A percentile compares a stretch with the other conserved stretches of the same genome.
phyloP scores from a whole-genome alignment of 495 filamentous ascomycete genomes.

The Astrothelium subdiscretum region DNA sequence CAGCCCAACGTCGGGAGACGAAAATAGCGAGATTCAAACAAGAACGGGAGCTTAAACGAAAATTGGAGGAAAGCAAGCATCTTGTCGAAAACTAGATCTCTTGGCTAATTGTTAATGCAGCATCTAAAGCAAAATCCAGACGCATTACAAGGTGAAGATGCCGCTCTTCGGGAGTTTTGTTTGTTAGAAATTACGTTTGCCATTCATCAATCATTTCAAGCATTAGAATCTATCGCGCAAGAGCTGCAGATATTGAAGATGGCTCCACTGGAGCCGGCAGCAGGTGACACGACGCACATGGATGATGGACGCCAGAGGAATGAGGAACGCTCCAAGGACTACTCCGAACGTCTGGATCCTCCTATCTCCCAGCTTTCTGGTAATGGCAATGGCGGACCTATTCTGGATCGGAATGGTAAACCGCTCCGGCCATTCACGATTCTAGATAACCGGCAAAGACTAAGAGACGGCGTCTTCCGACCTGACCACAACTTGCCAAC shows the following conservation, averaged over 20 bases:
- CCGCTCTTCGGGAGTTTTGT: constrained; percentile 63
- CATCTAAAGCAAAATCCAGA: constrained; percentile 49
- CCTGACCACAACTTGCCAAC: constrained; percentile 89
- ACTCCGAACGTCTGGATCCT: constrained; percentile 66
- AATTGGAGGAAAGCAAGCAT: constrained; percentile 57
- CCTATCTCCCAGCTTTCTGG: constrained; percentile 44
- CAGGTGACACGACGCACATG: not conserved
- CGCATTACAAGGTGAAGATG: constrained; percentile 60
- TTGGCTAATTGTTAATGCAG: constrained; percentile 23
- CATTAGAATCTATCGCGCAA: constrained; percentile 69
- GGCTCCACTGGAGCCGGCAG: constrained; percentile 44
- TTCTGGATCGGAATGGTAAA: constrained; percentile 71
- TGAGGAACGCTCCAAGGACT: constrained; percentile 35
- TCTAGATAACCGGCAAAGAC: constrained; percentile 60
- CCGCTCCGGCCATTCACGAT: constrained; percentile 88
- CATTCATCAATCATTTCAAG: constrained; percentile 71
- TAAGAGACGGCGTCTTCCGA: constrained; percentile 76
- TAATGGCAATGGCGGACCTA: constrained; percentile 50
- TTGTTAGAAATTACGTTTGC: constrained; percentile 60
- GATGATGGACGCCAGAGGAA: constrained; percentile 20
- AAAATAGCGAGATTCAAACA: constrained; percentile 79
- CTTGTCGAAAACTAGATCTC: too few species aligned
- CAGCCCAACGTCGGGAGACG: constrained; percentile 57
- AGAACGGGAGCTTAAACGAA: constrained; percentile 77
- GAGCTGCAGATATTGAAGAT: constrained; percentile 72